Evolutionary conservation across 2,329 filamentous ascomycete species (phyloP).

Genomic region (Leptographium procerum): DNA sequence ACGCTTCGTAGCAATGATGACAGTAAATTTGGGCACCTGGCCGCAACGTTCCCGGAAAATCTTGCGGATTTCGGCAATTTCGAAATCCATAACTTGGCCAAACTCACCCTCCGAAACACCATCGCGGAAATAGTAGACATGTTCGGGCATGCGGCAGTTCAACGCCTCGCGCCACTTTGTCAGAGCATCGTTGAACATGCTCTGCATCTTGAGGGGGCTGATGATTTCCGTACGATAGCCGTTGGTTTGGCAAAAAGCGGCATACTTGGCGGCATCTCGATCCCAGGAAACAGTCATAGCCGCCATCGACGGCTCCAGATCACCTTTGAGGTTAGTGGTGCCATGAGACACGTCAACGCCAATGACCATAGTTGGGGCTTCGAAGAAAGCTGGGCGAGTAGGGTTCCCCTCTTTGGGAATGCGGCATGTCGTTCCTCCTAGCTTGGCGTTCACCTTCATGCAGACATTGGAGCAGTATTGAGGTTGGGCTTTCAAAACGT

Average conservation of each 20-base stretch:
- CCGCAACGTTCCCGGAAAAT: constrained; percentile 31
- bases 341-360: constrained; percentile 87
- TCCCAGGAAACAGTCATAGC: constrained; percentile 80
- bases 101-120: constrained; percentile 87
- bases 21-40: constrained; percentile 56
- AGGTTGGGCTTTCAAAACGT: constrained; percentile 56
- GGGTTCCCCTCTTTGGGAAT: constrained; percentile 22
- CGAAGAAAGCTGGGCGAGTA: constrained; percentile 25
- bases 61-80: constrained; percentile 60
- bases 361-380: constrained; percentile 64
- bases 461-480: constrained; percentile 91
- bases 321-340: constrained; percentile 43
- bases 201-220: constrained; percentile 49
- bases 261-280: constrained; percentile 58
- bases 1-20: constrained; percentile 83
- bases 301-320: constrained; percentile 61
- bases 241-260: constrained; percentile 71
- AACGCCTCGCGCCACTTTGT: constrained; percentile 49
- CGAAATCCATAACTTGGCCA: constrained; percentile 63
- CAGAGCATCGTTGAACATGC: constrained; percentile 54
- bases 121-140: constrained; percentile 87
- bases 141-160: constrained; percentile 45
- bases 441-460: constrained; percentile 96
- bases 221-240: constrained; percentile 75
- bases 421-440: constrained; percentile 66